Evolutionary conservation across 208 protist species (phyloP), one percentile per base, ranked within the genome.

Genomic region (Leptomonas pyrrhocoris): DNA sequence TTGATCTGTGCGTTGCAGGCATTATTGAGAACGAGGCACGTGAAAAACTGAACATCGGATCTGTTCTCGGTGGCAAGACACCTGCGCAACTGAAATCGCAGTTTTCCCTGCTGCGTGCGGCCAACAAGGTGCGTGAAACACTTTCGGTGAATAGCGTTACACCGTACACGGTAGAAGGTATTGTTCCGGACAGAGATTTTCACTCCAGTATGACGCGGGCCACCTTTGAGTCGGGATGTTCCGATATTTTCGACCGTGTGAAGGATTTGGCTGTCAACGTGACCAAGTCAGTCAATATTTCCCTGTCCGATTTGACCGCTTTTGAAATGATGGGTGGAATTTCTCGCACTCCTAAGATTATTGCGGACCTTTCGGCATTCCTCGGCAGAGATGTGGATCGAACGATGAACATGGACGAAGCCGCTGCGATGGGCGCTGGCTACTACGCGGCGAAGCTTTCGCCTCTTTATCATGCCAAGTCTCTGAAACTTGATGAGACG

Each of bases 351-450:
- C 94, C 94, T 43, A 92, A 89, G 67, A 86, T 97, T 43, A 85
- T 96, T 70, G 51, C 73, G 15, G 90, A 88, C 60, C 61, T 97
- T 28, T 89, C 85, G 19, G 49, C 46, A 15, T 59, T 81, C 3
- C 62, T 90, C 23, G 88, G 88, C 1, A 58, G 84, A 15, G 80
- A 82, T 25, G 83, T 95, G 25, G 85, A 94, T 55, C 80, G 90
- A 30, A 97, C 94, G 2, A 65, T 97, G 61, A 97, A 97, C 67
- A 93, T 93, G 77, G 94, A 97, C 59, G 94, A 97, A 73, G 84
- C 91, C 50, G 92, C 90, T 13, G 92, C 90, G 12, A 76, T 96
- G 23, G 94, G 94, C 51, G 90, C 94, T 2, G 88, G 74, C 25
- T 97, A 95, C 73, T 89, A 93, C 78, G 94, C 82, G 15, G 90